phyloP scores from a whole-genome alignment of 2,329 filamentous ascomycete genomes.

The Aspergillus ochraceoroseus region DNA sequence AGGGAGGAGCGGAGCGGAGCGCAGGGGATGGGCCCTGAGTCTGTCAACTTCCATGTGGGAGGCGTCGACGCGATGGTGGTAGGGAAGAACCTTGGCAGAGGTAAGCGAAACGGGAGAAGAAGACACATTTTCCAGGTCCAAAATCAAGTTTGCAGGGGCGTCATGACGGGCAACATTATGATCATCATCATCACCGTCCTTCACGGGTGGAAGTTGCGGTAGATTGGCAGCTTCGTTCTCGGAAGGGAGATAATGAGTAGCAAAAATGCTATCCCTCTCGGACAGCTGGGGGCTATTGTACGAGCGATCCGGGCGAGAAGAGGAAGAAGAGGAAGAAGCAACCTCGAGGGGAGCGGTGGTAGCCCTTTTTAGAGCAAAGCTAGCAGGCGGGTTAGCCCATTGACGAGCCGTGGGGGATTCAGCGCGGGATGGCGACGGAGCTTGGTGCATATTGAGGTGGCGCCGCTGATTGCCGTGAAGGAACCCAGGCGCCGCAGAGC shows the following conservation, averaged over 20 bases:
- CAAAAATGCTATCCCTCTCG: constrained; percentile 60
- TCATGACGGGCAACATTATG: constrained; percentile 31
- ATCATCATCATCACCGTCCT: constrained; percentile 29
- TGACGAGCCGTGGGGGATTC: constrained; percentile 37
- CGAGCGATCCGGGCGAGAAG: constrained; percentile 24
- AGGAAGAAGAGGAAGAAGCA: too few relatives aligned
- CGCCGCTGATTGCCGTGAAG: constrained; percentile 33
- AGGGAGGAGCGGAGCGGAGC: constrained; percentile 27
- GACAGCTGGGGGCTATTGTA: constrained; percentile 50
- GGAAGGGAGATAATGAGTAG: constrained; percentile 55
- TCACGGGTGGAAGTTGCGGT: constrained; percentile 34
- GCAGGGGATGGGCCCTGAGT: constrained; percentile 30
- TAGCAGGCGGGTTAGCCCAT: constrained; percentile 30
- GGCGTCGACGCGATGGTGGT: constrained; percentile 26
- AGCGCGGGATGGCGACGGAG: constrained; percentile 31
- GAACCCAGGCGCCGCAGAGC: constrained; percentile 27
- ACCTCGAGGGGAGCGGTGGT: constrained; percentile 31
- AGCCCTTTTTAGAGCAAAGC: constrained; percentile 36
- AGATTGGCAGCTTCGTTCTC: constrained; percentile 44
- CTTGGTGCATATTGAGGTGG: constrained; percentile 31
- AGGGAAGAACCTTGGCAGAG: constrained; percentile 30
- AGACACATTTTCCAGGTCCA: constrained; percentile 30
- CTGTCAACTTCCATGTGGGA: constrained; percentile 39
- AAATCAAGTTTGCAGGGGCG: constrained; percentile 31
- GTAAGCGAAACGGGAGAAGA: constrained; percentile 24